phyloP scores from a whole-genome alignment of 768 basidiomycete species.

The Xerocomus brunneocitrinus region DNA sequence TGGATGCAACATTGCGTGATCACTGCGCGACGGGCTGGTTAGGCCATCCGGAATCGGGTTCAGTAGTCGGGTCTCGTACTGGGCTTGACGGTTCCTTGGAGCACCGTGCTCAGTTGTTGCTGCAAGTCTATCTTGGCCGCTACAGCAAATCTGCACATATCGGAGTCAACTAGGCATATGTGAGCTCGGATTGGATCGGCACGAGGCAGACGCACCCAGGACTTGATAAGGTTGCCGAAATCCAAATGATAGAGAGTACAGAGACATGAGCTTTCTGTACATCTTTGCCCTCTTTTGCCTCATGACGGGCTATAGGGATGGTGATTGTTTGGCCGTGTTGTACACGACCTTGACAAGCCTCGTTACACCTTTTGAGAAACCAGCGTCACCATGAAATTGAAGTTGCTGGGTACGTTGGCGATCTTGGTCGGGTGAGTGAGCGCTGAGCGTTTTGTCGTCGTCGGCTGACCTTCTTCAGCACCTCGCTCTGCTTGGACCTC shows the following conservation, averaged over 20 bases:
- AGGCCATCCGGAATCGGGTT: conserved; percentile 17
- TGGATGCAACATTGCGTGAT: conserved; percentile 98
- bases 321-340: conserved; percentile 27
- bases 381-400: conserved; percentile 15
- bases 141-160: conserved; percentile 68
- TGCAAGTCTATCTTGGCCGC: conserved; percentile 70
- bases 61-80: conserved; percentile 52
- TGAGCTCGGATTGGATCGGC: conserved; percentile 3
- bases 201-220: conserved; percentile 51
- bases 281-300: conserved; percentile 93
- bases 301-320: conserved; percentile 45
- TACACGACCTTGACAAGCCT: not conserved
- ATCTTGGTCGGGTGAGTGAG: conserved; percentile 14
- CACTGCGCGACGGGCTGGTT: conserved; percentile 65
- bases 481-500: conserved; percentile 48
- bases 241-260: conserved; percentile 82
- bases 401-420: conserved; percentile 4
- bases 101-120: conserved; percentile 68
- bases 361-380: not conserved
- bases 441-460: not conserved
- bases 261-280: conserved; percentile 89
- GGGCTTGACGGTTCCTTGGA: conserved; percentile 86
- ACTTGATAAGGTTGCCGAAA: conserved; percentile 95
- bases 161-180: conserved; percentile 65
- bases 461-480: conserved; percentile 7